phyloP scores from a whole-genome alignment of 805 yeast genomes.

The Scheffersomyces ergatensis region DNA sequence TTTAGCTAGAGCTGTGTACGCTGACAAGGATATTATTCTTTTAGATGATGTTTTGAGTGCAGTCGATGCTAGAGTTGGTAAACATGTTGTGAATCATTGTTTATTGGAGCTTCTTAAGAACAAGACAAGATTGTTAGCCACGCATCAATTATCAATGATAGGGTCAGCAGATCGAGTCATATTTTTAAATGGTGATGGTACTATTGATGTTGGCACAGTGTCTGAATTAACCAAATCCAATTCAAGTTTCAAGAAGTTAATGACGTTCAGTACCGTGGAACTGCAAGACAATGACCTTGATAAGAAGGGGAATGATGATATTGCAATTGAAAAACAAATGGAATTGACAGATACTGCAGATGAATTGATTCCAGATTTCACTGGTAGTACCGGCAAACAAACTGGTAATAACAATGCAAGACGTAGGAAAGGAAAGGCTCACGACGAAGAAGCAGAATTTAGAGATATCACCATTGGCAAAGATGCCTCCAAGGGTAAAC shows the following conservation, averaged over 20 bases:
- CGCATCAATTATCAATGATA: slow-evolving; percentile 77
- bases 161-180: slow-evolving; percentile 70
- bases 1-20: slow-evolving; percentile 77
- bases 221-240: slow-evolving; percentile 47
- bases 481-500: slow-evolving; percentile 8
- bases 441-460: slow-evolving; percentile 13
- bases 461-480: slow-evolving; percentile 9
- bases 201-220: slow-evolving; percentile 58
- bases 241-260: slow-evolving; percentile 33
- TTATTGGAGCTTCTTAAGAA: slow-evolving; percentile 53
- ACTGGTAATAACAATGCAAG: background rate
- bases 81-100: slow-evolving; percentile 70
- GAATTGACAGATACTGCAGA: slow-evolving; percentile 4
- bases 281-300: slow-evolving; percentile 9
- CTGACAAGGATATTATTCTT: slow-evolving; percentile 61
- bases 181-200: slow-evolving; percentile 64
- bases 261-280: slow-evolving; percentile 31
- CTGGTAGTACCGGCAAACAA: background rate
- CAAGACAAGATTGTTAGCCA: slow-evolving; percentile 74
- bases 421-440: background rate
- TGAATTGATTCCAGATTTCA: background rate
- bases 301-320: slow-evolving; percentile 3
- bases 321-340: slow-evolving; percentile 1
- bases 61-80: slow-evolving; percentile 85
- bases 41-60: slow-evolving; percentile 83